Percentiles rank a stretch among this genome's conserved stretches.
These are phyloP conservation scores for Diaporthe aspalathi DNA, from an alignment of 2,329 filamentous ascomycete genomes.

Conservation along the genomic window DNA sequence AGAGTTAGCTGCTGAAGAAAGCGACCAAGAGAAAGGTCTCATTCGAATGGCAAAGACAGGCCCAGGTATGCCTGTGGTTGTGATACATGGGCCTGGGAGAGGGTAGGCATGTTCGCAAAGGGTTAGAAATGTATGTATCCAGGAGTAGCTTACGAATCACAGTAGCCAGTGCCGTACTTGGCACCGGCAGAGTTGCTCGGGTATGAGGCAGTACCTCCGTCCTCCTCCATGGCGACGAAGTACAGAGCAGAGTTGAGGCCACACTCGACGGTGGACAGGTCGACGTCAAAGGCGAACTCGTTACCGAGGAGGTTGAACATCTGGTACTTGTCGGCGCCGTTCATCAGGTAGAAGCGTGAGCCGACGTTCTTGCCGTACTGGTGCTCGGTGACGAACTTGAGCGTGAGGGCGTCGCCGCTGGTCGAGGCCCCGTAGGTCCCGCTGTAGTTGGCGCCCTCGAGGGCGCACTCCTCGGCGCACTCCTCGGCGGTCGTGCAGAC, in stretches of 20 bases:
- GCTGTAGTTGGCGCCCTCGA: constrained; percentile 66
- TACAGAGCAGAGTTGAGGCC: constrained; percentile 75
- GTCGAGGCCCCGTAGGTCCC: constrained; percentile 65
- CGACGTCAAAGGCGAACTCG: constrained; percentile 79
- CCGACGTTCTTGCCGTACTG: constrained; percentile 58
- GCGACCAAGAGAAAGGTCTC: too few relatives aligned
- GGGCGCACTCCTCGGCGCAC: constrained; percentile 66
- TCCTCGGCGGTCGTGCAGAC: constrained; percentile 58
- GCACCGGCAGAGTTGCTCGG: constrained; percentile 51
- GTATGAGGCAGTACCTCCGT: constrained; percentile 54
- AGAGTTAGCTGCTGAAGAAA: too few relatives aligned
- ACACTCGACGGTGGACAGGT: constrained; percentile 74
- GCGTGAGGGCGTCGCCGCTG: constrained; percentile 58
- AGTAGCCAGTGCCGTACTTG: constrained; percentile 62
- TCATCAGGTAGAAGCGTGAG: constrained; percentile 73
- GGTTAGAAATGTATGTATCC: too few relatives aligned
- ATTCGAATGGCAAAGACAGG: too few relatives aligned
- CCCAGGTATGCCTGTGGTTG: too few relatives aligned
- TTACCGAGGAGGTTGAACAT: constrained; percentile 73
- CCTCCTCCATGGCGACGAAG: constrained; percentile 43
- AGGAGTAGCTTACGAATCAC: constrained; percentile 44
- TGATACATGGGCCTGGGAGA: too few relatives aligned
- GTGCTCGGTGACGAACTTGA: constrained; percentile 59
- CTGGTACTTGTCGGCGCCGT: constrained; percentile 70
- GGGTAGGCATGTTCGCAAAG: too few relatives aligned